Evolutionary conservation across 345 rosid genomes (phyloP).

Genomic region (Eutrema yunnanense): DNA sequence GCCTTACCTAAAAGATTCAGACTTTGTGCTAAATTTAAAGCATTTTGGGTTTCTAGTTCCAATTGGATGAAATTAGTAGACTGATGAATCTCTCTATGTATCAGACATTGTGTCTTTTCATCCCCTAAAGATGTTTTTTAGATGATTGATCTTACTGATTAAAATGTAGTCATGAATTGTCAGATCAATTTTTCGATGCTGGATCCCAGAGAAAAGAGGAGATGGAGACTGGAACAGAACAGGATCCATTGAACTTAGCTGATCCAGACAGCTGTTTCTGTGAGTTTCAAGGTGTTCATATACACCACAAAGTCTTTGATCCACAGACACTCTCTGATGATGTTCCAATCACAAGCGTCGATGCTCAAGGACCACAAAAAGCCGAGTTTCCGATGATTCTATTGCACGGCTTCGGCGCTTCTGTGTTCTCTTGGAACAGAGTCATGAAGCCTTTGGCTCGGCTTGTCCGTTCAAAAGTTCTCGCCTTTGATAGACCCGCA

Average conservation of each 20-base stretch:
- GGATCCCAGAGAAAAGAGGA: conserved; percentile 32
- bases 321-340: conserved; percentile 29
- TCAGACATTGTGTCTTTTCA: neutral
- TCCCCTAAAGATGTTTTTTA: neutral
- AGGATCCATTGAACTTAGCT: conserved; percentile 64
- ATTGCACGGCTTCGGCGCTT: conserved; percentile 93
- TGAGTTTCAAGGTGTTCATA: conserved; percentile 72
- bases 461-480: conserved; percentile 56
- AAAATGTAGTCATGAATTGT: neutral
- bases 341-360: neutral
- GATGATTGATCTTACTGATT: neutral
- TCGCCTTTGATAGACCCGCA: conserved; percentile 89
- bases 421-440: conserved; percentile 77
- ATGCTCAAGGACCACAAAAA: conserved; percentile 16
- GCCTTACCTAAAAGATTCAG: neutral
- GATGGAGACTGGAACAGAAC: conserved; percentile 56
- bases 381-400: conserved; percentile 57
- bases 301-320: conserved; percentile 67
- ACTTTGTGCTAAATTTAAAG: neutral
- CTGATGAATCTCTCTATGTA: neutral
- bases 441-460: conserved; percentile 68
- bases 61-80: neutral
- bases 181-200: conserved; percentile 45
- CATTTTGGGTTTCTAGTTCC: neutral
- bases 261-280: conserved; percentile 89